Evolutionary conservation across 1,139 yeast genomes (phyloP).

Genomic region (Magnusiomyces suaveolens): DNA sequence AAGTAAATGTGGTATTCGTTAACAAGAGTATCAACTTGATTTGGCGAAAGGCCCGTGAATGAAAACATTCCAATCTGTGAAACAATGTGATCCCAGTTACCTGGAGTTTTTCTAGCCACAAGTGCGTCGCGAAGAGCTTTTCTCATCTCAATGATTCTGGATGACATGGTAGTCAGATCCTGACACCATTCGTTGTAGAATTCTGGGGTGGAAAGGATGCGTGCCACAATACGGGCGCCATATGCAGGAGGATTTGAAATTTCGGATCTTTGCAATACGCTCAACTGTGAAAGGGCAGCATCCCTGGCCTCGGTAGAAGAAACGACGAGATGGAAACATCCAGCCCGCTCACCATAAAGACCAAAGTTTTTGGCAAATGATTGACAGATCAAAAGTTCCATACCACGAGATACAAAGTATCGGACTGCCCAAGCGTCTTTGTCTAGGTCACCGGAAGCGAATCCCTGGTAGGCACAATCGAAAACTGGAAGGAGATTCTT

Average conservation of each 20-base stretch:
- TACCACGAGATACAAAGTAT: slow-evolving; percentile 35
- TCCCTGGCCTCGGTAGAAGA: slow-evolving; percentile 26
- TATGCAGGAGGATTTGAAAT: slow-evolving; percentile 93
- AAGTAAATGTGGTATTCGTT: slow-evolving; percentile 71
- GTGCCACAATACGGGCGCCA: slow-evolving; percentile 81
- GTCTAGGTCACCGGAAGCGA: slow-evolving; percentile 60
- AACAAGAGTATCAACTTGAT: slow-evolving; percentile 62
- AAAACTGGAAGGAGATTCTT: slow-evolving; percentile 61
- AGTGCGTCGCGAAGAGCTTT: slow-evolving; percentile 38
- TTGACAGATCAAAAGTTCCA: slow-evolving; percentile 65
- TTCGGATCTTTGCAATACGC: slow-evolving; percentile 71
- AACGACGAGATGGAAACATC: slow-evolving; percentile 60
- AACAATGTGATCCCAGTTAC: slow-evolving; percentile 78
- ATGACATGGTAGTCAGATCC: slow-evolving; percentile 69
- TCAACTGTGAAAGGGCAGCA: slow-evolving; percentile 65
- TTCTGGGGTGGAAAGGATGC: slow-evolving; percentile 52
- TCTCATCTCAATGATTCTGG: slow-evolving; percentile 70
- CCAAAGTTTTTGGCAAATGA: slow-evolving; percentile 98
- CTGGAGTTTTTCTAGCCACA: slow-evolving; percentile 48
- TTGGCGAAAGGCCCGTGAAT: slow-evolving; percentile 67
- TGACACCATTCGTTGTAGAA: slow-evolving; percentile 65
- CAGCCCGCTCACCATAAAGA: slow-evolving; percentile 89
- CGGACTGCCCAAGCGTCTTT: slow-evolving; percentile 44
- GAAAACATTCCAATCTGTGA: slow-evolving; percentile 96
- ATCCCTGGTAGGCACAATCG: slow-evolving; percentile 93